Base-by-base conservation (phyloP, 139 green algal genomes). In the Nannochloris sp. region DNA sequence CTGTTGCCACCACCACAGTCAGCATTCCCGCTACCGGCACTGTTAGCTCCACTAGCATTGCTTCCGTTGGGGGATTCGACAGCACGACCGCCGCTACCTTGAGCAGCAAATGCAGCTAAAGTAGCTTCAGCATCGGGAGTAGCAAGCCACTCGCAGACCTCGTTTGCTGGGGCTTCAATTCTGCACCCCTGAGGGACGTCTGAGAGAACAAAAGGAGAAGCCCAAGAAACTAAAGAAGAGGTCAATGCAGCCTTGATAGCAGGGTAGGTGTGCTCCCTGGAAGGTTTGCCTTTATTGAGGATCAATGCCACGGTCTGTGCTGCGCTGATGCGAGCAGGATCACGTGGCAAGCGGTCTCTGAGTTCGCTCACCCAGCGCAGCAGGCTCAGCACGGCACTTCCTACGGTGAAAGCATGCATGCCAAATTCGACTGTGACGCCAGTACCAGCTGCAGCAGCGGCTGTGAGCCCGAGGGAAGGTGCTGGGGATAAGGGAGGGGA, bases 391-490 rank as follows among this genome's bases (percentile, higher is more conserved):
- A 81, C 65, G 10, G 75, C 75, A 4, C 59, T 66, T 27, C 75
- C 75, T 33, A 81, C 46, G 4, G 72, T 81, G 67, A 81, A 81
- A 19, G 75, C 75, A 44, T 81, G 75, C 72, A 81, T 81, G 64
- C 75, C 72, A 65, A 81, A 81, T 37, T 81, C 75, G 9, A 80
- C 61, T 19, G 62, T 6, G 3, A 37, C 64, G 61, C 69, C 69
- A 15, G 60, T 59, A 44, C 65, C 72, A 4, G 19, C 34, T 31
- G 24, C 34, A 45, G 27, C 5, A 24, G 64, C 27, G 13, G 34
- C 54, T n/a, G 4, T 23, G 12, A 32, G 42, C 8, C 23, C 6
- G 32, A 23, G 51, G 4, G 25, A 38, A 4, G 60, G 36, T 27
- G 58, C 33, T 35, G 2, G 35, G 42, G 19, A 19, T 27, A 19